Evolutionary conservation across 1,139 yeast genomes (phyloP).

Genomic region (Blastobotrys petasosporus): DNA sequence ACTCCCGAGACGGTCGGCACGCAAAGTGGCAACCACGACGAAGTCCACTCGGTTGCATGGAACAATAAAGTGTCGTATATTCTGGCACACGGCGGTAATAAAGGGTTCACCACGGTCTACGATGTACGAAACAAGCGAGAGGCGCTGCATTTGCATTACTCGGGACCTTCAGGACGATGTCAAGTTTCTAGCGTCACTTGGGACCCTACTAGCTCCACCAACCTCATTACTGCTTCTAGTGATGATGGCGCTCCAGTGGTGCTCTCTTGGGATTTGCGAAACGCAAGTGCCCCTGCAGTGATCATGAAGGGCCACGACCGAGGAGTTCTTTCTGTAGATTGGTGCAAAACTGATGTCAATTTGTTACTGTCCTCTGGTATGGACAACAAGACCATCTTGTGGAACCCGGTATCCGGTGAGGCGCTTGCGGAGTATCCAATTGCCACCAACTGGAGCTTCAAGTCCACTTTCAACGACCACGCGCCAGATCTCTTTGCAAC

Average conservation of each 20-base stretch:
- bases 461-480: slow-evolving; percentile 76
- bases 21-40: slow-evolving; percentile 63
- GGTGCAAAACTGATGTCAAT: slow-evolving; percentile 82
- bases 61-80: slow-evolving; percentile 80
- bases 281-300: slow-evolving; percentile 80
- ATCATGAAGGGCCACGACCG: slow-evolving; percentile 74
- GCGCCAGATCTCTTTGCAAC: slow-evolving; percentile 91
- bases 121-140: slow-evolving; percentile 84
- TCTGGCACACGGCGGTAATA: slow-evolving; percentile 80
- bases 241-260: slow-evolving; percentile 77
- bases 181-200: slow-evolving; percentile 50
- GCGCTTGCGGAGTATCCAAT: slow-evolving; percentile 85
- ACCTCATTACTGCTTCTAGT: slow-evolving; percentile 80
- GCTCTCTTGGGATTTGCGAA: slow-evolving; percentile 89
- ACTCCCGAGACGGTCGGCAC: slow-evolving; percentile 70
- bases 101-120: slow-evolving; percentile 90
- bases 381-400: slow-evolving; percentile 78
- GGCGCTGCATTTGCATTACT: slow-evolving; percentile 70
- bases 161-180: slow-evolving; percentile 54
- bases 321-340: slow-evolving; percentile 85
- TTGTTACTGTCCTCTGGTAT: slow-evolving; percentile 84
- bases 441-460: slow-evolving; percentile 90
- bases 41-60: slow-evolving; percentile 82
- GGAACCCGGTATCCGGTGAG: slow-evolving; percentile 71
- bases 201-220: slow-evolving; percentile 84